Percentiles rank a stretch among this genome's conserved stretches.
phyloP scores from a whole-genome alignment of 1,284 basidiomycete species.

The Austroboletus rostrupii region DNA sequence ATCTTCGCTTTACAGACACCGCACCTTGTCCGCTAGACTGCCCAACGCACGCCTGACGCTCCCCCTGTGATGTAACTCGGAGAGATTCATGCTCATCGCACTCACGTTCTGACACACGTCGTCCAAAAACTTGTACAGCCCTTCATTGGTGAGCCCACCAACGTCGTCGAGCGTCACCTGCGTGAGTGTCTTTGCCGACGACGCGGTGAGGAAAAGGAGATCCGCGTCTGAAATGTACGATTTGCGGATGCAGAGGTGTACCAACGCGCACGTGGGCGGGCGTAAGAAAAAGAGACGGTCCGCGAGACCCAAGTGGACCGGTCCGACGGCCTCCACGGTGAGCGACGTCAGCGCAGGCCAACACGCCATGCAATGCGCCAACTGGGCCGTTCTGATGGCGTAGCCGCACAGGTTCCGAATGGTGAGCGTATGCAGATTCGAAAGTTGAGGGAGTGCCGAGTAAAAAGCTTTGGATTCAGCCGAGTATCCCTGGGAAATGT shows the following conservation, averaged over 20 bases:
- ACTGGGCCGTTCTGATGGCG: neutral
- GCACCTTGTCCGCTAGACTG: neutral
- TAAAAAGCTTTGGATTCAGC: neutral
- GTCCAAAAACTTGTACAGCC: neutral
- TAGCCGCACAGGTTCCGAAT: too few species aligned
- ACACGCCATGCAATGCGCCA: neutral
- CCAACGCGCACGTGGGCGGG: conserved; percentile 4
- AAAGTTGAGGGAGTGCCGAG: neutral
- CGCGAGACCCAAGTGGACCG: neutral
- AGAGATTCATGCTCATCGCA: neutral
- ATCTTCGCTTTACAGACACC: neutral
- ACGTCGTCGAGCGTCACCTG: neutral
- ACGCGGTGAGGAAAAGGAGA: conserved; percentile 3
- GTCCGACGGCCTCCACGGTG: neutral
- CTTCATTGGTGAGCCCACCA: neutral
- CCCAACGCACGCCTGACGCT: neutral
- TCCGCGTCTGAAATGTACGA: conserved; percentile 3
- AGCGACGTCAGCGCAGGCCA: conserved; percentile 7
- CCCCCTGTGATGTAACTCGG: neutral
- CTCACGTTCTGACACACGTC: neutral
- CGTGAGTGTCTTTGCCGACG: conserved; percentile 1
- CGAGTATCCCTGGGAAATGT: neutral
- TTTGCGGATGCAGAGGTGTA: neutral
- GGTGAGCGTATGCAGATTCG: conserved; percentile 1
- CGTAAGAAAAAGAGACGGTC: neutral